Conservation (phyloP, 2,329 filamentous ascomycete genomes). For the Botrytis paeoniae region DNA sequence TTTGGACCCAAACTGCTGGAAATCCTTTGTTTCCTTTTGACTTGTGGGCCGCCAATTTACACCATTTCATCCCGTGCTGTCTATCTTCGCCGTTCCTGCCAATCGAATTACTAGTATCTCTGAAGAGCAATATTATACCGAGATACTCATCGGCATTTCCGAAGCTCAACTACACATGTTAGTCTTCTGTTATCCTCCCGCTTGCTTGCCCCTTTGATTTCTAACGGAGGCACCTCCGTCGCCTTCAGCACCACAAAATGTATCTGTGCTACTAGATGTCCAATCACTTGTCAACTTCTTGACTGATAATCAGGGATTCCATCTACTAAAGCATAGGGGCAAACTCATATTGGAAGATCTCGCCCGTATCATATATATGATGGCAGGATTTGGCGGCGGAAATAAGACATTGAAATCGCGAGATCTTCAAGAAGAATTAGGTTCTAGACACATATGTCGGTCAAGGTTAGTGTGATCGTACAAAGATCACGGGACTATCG, state of each 20-base stretch:
- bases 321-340: neutral
- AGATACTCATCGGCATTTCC: neutral
- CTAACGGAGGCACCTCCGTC: neutral
- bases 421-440: neutral
- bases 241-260: neutral
- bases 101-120: neutral
- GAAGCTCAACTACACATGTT: neutral
- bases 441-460: neutral
- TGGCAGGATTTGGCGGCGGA: neutral
- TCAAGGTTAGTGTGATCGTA: neutral
- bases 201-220: neutral
- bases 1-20: constrained; percentile 2
- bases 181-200: neutral
- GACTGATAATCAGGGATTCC: neutral
- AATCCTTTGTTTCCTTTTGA: neutral
- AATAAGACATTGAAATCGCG: neutral
- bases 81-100: neutral
- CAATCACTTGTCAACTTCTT: neutral
- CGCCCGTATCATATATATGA: neutral
- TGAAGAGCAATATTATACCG: neutral
- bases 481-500: neutral
- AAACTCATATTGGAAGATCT: neutral
- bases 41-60: neutral
- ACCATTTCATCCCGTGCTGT: neutral
- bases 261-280: neutral